Evolutionary conservation across 1,284 basidiomycete species (phyloP), one percentile per base, ranked within the genome.

Genomic region (Marasmius fiardii): DNA sequence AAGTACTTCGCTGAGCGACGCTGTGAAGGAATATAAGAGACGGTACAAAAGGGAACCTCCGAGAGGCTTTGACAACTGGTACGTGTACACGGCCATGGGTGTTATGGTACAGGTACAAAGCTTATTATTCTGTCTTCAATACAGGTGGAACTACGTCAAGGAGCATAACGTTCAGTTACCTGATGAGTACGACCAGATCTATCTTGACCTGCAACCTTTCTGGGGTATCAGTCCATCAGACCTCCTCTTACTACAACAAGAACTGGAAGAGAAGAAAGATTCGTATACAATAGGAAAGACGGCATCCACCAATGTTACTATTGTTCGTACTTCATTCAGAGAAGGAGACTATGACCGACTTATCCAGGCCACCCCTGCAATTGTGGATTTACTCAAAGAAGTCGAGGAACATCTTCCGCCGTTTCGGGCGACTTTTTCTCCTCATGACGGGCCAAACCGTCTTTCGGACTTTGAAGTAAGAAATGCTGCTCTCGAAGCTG

Each of bases 141-240:
- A 8, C 33, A 82, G 82, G 82, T 87, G 85, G 84, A 65, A 74
- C 37, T 86, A 83, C 60, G 81, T 79, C 2, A 65, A 72, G 58
- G 67, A 75, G 31, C 69, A 88, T 67, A 64, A 77, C 20, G 76
- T 88, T 5, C 77, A 77, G 33, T 74, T 85, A 0, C 75, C 74
- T 0, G 82, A 85, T 58, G 78, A 86, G 55, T 80, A 80, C 55
- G 76, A 80, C 58, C 74, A 77, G 33, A 81, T 86, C 49, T 71
- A 73, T 44, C 60, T 72, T 21, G 80, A 81, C 61, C 63, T 83
- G 3, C 77, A 79, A 53, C 75, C 75, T 0, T 81, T 79, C 62
- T 81, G 75, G 77, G 80, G 79, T 0, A 64, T 83, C 33, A 67
- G 73, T 35, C 80, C 81, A 0, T 41, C 58, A 0, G 74, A 76